Conservation (phyloP, 2,329 filamentous ascomycete genomes). For the Dactylellina cionopaga region DNA sequence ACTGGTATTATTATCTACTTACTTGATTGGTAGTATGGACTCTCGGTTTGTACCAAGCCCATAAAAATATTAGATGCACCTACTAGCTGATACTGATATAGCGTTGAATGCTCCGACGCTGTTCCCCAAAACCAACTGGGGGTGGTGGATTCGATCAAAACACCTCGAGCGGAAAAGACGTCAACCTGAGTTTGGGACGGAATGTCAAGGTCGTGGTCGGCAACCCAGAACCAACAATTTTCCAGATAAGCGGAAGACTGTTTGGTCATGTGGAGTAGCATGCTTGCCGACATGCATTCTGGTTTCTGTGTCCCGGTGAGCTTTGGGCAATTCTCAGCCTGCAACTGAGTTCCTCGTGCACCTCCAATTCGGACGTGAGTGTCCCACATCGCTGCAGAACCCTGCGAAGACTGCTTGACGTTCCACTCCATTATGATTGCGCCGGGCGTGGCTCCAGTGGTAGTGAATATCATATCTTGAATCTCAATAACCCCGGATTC, state of each 20-base stretch:
- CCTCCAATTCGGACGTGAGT: conserved; percentile 59
- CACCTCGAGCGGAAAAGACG: conserved; percentile 60
- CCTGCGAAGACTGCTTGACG: conserved; percentile 63
- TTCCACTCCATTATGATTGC: conserved; percentile 80
- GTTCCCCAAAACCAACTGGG: conserved; percentile 63
- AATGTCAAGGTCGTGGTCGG: conserved; percentile 61
- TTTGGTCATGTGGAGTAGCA: conserved; percentile 61
- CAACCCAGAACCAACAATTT: conserved; percentile 63
- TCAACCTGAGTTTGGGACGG: conserved; percentile 58
- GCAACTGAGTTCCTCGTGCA: conserved; percentile 60
- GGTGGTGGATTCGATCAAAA: conserved; percentile 58
- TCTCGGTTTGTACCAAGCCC: conserved; percentile 65
- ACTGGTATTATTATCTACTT: neutral
- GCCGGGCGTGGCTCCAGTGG: conserved; percentile 71
- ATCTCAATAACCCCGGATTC: conserved; percentile 74
- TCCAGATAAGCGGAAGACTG: conserved; percentile 61
- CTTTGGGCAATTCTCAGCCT: conserved; percentile 63
- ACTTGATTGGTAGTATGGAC: conserved; percentile 64
- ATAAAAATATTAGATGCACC: conserved; percentile 65
- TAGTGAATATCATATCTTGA: conserved; percentile 77
- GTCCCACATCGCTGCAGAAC: conserved; percentile 74
- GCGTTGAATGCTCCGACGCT: conserved; percentile 65
- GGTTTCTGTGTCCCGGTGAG: conserved; percentile 59
- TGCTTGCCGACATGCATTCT: conserved; percentile 60
- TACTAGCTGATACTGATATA: conserved; percentile 67